These are phyloP conservation scores for Tilletia caries DNA, from an alignment of 1,284 basidiomycete genomes.

Conservation along the genomic window DNA sequence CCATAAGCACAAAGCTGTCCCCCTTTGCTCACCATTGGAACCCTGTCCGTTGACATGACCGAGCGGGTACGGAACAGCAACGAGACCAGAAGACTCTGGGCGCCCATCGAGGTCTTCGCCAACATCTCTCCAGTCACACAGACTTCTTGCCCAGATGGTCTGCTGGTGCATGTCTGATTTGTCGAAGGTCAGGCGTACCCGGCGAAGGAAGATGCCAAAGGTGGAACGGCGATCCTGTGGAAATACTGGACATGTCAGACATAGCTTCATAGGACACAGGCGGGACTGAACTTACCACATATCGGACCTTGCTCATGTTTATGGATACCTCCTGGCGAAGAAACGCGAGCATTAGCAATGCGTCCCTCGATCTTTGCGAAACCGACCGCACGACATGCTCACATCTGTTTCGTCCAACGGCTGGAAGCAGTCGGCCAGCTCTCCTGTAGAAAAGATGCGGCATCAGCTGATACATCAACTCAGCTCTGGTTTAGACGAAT, in stretches of 20 bases:
- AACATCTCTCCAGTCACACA: conserved; percentile 6
- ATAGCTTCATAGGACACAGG: neutral
- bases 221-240: conserved; percentile 1
- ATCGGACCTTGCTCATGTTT: neutral
- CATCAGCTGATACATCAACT: neutral
- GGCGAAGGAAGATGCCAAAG: neutral
- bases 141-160: neutral
- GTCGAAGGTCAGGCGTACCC: neutral
- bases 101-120: neutral
- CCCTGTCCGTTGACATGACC: neutral
- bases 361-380: too few relatives aligned
- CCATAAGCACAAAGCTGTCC: neutral
- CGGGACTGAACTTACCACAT: neutral
- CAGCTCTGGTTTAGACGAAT: neutral
- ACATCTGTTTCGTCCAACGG: neutral
- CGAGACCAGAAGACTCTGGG: neutral
- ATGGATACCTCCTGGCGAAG: neutral
- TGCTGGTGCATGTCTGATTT: conserved; percentile 8
- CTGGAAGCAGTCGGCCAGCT: neutral
- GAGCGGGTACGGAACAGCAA: neutral
- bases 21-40: neutral
- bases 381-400: neutral
- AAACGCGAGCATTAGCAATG: too few relatives aligned
- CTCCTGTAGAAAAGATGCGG: neutral
- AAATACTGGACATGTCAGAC: neutral